A percentile compares a stretch with the other conserved stretches of the same genome.
phyloP scores from a whole-genome alignment of 768 basidiomycete genomes.

The Kwoniella pini region DNA sequence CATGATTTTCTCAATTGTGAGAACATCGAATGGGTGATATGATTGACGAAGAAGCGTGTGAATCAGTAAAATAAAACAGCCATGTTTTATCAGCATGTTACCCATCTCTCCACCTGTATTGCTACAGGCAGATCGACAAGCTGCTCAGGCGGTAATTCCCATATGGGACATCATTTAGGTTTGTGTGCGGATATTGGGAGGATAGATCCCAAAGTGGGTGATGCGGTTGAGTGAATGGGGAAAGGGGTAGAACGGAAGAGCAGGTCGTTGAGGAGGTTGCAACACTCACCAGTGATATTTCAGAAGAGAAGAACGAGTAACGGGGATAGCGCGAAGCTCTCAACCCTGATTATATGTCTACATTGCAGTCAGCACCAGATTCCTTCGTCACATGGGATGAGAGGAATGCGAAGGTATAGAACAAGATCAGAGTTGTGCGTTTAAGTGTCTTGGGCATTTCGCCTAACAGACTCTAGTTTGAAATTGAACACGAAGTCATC shows the following conservation, averaged over 20 bases:
- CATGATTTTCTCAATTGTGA: no score
- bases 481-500: constrained; percentile 53
- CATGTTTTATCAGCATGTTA: constrained; percentile 50
- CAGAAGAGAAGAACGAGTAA: not conserved
- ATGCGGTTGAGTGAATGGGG: no score
- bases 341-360: constrained; percentile 12
- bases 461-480: constrained; percentile 55
- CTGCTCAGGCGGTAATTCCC: constrained; percentile 54
- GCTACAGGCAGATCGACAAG: constrained; percentile 26
- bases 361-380: constrained; percentile 6
- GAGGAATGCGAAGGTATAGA: not conserved
- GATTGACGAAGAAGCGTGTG: not conserved
- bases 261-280: no score
- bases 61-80: constrained; percentile 52
- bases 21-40: no score
- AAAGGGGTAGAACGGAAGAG: no score
- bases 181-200: no score
- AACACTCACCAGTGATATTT: no score
- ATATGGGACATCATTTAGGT: constrained; percentile 47
- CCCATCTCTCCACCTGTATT: constrained; percentile 30
- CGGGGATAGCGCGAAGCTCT: constrained; percentile 27
- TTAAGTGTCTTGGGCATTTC: constrained; percentile 51
- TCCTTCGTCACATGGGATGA: not conserved
- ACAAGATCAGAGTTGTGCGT: constrained; percentile 49
- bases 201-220: no score